Evolutionary conservation across 192 early-diverging fungal species (phyloP).

Genomic region (Linnemannia hyalina): DNA sequence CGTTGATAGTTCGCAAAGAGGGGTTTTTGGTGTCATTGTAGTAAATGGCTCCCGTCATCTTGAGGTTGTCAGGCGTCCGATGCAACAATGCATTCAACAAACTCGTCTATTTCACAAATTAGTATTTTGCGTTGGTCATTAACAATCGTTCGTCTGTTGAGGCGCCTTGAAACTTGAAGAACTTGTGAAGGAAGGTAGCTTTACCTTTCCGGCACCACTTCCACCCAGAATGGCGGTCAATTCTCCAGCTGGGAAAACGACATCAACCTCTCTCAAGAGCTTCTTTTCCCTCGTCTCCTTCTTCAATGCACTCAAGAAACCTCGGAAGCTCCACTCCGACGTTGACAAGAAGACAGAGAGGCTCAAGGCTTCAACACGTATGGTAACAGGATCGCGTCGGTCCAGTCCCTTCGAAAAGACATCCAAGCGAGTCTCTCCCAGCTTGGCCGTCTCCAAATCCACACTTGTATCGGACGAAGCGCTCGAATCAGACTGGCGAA

Average conservation of each 20-base stretch:
- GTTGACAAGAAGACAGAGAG: slow-evolving; percentile 31
- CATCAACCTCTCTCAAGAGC: slow-evolving; percentile 46
- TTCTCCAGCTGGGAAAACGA: slow-evolving; percentile 52
- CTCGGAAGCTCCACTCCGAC: slow-evolving; percentile 34
- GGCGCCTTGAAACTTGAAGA: background rate
- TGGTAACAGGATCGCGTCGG: slow-evolving; percentile 41
- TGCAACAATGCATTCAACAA: slow-evolving; percentile 40
- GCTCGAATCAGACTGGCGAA: background rate
- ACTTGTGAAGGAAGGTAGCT: background rate
- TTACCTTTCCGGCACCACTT: slow-evolving; percentile 55
- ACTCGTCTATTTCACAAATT: slow-evolving; percentile 28
- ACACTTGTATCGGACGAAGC: slow-evolving; percentile 9
- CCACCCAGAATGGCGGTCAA: slow-evolving; percentile 51
- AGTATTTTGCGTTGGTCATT: background rate
- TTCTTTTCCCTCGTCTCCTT: slow-evolving; percentile 32
- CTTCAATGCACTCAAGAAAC: slow-evolving; percentile 20
- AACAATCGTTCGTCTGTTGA: background rate
- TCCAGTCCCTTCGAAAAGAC: slow-evolving; percentile 47
- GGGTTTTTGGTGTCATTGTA: slow-evolving; percentile 52
- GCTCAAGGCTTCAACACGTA: slow-evolving; percentile 36
- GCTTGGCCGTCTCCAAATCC: slow-evolving; percentile 18
- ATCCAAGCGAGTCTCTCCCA: slow-evolving; percentile 45
- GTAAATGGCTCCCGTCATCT: slow-evolving; percentile 36
- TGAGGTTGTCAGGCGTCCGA: slow-evolving; percentile 19
- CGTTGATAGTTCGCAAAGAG: slow-evolving; percentile 34